Conservation (phyloP, 768 basidiomycete species). For the Hypsizygus marmoreus region DNA sequence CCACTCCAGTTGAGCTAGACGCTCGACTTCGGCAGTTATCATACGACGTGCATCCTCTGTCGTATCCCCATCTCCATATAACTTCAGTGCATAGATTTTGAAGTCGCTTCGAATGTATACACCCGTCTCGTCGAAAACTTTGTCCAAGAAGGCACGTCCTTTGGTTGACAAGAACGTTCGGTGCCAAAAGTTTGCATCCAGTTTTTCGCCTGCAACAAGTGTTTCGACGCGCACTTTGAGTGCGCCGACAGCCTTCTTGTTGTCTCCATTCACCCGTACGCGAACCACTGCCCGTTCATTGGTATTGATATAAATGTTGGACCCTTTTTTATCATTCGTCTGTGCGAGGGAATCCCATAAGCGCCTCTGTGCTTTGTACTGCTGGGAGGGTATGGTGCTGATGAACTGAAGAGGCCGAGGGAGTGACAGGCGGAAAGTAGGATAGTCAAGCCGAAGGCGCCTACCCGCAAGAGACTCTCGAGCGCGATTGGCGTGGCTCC, state of each 20-base stretch:
- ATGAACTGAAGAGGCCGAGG: conserved; percentile 54
- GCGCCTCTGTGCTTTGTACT: conserved; percentile 51
- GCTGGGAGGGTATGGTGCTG: conserved; percentile 46
- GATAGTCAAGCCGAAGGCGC: conserved; percentile 29
- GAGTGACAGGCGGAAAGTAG: conserved; percentile 39
- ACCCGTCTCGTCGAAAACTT: conserved; percentile 34
- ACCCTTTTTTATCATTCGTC: conserved; percentile 35
- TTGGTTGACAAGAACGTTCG: conserved; percentile 32
- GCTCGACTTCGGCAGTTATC: conserved; percentile 49
- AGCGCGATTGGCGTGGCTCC: conserved; percentile 48
- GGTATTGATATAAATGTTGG: conserved; percentile 30
- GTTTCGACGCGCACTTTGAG: conserved; percentile 63
- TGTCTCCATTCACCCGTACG: conserved; percentile 51
- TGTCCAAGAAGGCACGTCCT: conserved; percentile 36
- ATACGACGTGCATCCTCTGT: conserved; percentile 44
- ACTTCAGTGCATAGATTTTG: conserved; percentile 43
- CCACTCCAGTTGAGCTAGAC: conserved; percentile 45
- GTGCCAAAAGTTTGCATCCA: conserved; percentile 52
- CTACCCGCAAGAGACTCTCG: conserved; percentile 35
- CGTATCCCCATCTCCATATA: conserved; percentile 43
- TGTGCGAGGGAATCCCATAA: conserved; percentile 49
- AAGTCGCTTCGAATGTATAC: conserved; percentile 49
- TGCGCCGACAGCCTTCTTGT: conserved; percentile 53
- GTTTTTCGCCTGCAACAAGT: conserved; percentile 49
- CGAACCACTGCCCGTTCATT: conserved; percentile 25